Conservation (phyloP, 805 yeast species). For the Teunomyces cretensis region DNA sequence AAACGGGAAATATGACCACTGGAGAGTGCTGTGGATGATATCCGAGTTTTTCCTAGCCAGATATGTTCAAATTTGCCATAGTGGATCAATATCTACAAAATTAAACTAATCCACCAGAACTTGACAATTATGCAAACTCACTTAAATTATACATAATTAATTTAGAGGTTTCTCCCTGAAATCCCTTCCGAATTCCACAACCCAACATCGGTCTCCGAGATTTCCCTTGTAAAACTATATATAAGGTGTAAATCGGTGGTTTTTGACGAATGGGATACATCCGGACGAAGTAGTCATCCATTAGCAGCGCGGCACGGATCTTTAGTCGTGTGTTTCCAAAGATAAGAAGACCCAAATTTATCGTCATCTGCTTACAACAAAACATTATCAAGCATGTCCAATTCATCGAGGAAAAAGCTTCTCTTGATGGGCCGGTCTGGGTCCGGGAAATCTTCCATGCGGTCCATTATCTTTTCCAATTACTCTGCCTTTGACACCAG, state of each 20-base stretch:
- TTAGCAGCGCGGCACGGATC: background rate
- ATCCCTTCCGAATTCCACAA: background rate
- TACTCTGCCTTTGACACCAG: constrained; percentile 97
- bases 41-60: too few relatives aligned
- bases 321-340: constrained; percentile 2
- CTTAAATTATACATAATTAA: too few relatives aligned
- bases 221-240: too few relatives aligned
- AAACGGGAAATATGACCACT: too few relatives aligned
- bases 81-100: too few relatives aligned
- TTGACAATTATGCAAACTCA: too few relatives aligned
- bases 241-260: background rate
- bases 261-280: too few relatives aligned
- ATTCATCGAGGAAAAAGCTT: constrained; percentile 40
- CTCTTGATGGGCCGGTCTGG: constrained; percentile 85
- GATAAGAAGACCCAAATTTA: background rate
- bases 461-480: constrained; percentile 92
- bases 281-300: too few relatives aligned
- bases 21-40: too few relatives aligned
- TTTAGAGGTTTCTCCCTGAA: too few relatives aligned
- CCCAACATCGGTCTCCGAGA: background rate
- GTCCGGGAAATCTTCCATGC: constrained; percentile 96
- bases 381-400: constrained; percentile 19
- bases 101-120: too few relatives aligned
- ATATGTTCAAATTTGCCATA: too few relatives aligned
- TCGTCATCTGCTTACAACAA: background rate